Conservation (phyloP, 2,329 filamentous ascomycete genomes). For the Hypoxylon rubiginosum region DNA sequence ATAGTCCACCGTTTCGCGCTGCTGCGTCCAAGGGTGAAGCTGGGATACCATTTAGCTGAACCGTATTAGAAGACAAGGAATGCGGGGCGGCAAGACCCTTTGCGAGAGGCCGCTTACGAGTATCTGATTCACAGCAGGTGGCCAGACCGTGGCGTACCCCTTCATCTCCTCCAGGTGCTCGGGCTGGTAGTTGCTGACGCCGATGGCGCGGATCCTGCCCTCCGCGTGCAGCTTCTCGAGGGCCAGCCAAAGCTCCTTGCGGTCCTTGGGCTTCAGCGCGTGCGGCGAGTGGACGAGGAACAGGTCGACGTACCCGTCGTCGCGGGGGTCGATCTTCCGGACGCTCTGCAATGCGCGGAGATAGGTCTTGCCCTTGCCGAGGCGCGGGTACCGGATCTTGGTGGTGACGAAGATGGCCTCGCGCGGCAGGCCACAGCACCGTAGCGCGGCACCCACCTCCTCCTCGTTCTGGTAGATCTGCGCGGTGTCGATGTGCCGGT, state of each 20-base stretch:
- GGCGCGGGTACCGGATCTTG: slow-evolving; percentile 57
- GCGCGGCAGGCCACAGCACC: slow-evolving; percentile 49
- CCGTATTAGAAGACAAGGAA: neutral
- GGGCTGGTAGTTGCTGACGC: slow-evolving; percentile 54
- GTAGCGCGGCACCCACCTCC: slow-evolving; percentile 40
- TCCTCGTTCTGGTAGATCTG: slow-evolving; percentile 50
- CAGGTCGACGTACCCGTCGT: slow-evolving; percentile 65
- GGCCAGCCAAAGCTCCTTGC: slow-evolving; percentile 54
- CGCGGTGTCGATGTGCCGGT: slow-evolving; percentile 66
- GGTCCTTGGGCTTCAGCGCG: slow-evolving; percentile 53
- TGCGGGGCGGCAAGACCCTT: neutral
- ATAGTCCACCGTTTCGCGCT: slow-evolving; percentile 62
- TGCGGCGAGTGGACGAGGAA: slow-evolving; percentile 66
- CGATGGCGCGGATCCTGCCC: slow-evolving; percentile 64
- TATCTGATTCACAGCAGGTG: slow-evolving; percentile 69
- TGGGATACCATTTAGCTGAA: slow-evolving; percentile 51
- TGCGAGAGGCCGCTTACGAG: slow-evolving; percentile 1
- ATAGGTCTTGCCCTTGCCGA: slow-evolving; percentile 42
- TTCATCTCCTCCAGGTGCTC: slow-evolving; percentile 54
- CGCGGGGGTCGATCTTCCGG: slow-evolving; percentile 54
- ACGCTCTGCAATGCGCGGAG: slow-evolving; percentile 54
- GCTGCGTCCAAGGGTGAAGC: slow-evolving; percentile 69
- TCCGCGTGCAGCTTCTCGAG: slow-evolving; percentile 29
- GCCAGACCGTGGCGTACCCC: slow-evolving; percentile 60
- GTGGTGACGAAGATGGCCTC: slow-evolving; percentile 55